phyloP scores from a whole-genome alignment of 2,329 filamentous ascomycete genomes.

The Aureobasidium pullulans region DNA sequence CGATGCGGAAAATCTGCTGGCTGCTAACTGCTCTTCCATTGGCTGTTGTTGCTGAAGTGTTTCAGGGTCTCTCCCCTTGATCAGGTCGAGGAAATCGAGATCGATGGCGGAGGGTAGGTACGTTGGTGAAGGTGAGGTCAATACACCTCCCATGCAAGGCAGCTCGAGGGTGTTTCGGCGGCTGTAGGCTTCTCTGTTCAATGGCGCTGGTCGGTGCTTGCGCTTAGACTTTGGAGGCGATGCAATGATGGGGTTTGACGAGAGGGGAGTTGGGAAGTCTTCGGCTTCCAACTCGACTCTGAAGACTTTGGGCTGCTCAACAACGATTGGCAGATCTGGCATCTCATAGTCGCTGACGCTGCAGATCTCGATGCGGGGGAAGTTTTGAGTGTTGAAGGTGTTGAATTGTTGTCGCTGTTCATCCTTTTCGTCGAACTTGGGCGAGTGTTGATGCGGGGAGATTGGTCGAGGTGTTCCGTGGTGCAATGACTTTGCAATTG shows the following conservation, averaged over 20 bases:
- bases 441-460: background rate
- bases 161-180: background rate
- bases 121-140: conserved; percentile 3
- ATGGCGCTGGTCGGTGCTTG: conserved; percentile 7
- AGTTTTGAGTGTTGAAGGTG: conserved; percentile 1
- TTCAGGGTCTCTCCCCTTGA: conserved; percentile 3
- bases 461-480: background rate
- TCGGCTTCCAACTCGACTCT: background rate
- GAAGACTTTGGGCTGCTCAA: background rate
- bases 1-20: background rate
- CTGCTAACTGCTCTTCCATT: background rate
- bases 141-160: background rate
- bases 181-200: background rate
- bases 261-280: background rate
- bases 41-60: background rate
- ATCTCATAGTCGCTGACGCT: conserved; percentile 3
- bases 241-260: background rate
- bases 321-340: background rate
- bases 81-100: background rate
- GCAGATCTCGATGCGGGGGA: background rate
- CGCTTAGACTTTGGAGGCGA: background rate
- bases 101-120: background rate
- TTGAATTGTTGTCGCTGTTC: background rate
- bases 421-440: background rate
- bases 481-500: background rate